Conservation (phyloP, 73 alveolate genomes). For the Symbiodinium natans region DNA sequence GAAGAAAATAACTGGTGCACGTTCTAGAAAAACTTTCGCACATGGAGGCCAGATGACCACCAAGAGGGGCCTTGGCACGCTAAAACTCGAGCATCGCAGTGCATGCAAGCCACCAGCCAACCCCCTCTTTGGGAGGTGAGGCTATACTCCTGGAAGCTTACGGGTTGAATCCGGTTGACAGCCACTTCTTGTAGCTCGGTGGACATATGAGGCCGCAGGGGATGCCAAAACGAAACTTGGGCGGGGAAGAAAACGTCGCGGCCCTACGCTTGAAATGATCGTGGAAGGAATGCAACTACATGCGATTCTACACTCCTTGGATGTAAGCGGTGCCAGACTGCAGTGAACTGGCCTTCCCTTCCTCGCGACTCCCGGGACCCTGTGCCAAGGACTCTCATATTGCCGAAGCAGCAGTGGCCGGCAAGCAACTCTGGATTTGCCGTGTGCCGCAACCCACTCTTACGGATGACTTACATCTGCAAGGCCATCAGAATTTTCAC, state of each 20-base stretch:
- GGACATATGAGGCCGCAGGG: too few relatives aligned
- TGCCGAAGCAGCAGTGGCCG: not conserved
- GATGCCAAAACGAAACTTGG: too few relatives aligned
- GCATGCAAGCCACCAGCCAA: slow-evolving; percentile 30
- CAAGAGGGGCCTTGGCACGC: not conserved
- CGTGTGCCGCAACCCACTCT: too few relatives aligned
- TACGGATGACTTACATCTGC: too few relatives aligned
- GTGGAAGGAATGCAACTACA: not conserved
- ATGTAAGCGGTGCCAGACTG: too few relatives aligned
- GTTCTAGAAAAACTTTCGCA: too few relatives aligned
- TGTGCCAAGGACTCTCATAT: not conserved
- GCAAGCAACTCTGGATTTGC: not conserved
- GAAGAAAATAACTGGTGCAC: too few relatives aligned
- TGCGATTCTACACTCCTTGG: too few relatives aligned
- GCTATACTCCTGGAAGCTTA: slow-evolving; percentile 45
- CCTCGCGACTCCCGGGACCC: not conserved
- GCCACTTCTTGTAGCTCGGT: too few relatives aligned
- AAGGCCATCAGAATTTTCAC: not conserved
- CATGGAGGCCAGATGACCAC: too few relatives aligned
- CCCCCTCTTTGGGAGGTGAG: slow-evolving; percentile 68
- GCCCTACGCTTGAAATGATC: not conserved
- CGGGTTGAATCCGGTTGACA: too few relatives aligned
- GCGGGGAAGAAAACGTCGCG: not conserved
- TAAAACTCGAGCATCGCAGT: not conserved
- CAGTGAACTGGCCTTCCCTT: not conserved